These are phyloP conservation scores for Lantana camara DNA, from an alignment of 257 asterid genomes.

Conservation along the genomic window DNA sequence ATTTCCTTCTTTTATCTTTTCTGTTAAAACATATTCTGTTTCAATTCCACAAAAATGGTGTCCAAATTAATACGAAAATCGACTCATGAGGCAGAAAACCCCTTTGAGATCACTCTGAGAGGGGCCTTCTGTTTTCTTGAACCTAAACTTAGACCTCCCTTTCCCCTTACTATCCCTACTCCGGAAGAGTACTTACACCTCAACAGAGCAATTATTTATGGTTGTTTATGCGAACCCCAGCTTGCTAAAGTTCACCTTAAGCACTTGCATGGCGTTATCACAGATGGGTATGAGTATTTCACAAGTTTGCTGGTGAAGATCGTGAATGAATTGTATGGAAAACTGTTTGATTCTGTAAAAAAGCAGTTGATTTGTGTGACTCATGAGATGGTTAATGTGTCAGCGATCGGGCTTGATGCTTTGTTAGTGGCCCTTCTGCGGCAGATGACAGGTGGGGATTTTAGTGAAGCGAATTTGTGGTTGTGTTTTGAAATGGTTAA, in stretches of 20 bases:
- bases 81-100: slow-evolving; percentile 56
- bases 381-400: slow-evolving; percentile 57
- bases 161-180: slow-evolving; percentile 59
- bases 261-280: slow-evolving; percentile 64
- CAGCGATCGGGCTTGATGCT: slow-evolving; percentile 68
- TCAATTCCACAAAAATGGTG: slow-evolving; percentile 50
- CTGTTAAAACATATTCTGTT: too few species aligned
- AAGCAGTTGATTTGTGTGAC: slow-evolving; percentile 64
- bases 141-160: slow-evolving; percentile 69
- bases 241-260: slow-evolving; percentile 58
- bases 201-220: slow-evolving; percentile 71
- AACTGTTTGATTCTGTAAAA: slow-evolving; percentile 51
- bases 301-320: slow-evolving; percentile 54
- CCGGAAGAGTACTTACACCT: slow-evolving; percentile 54
- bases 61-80: slow-evolving; percentile 34
- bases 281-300: slow-evolving; percentile 68
- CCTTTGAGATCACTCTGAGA: slow-evolving; percentile 53
- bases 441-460: too few species aligned
- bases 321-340: slow-evolving; percentile 54
- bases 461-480: slow-evolving; percentile 78
- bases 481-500: slow-evolving; percentile 64
- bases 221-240: slow-evolving; percentile 55
- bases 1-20: too few species aligned
- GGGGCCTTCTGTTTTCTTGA: slow-evolving; percentile 57
- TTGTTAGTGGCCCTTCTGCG: slow-evolving; percentile 64